These are phyloP conservation scores for Ophiocordyceps camponoti-floridani DNA, from an alignment of 2,329 filamentous ascomycete species.

Conservation along the genomic window DNA sequence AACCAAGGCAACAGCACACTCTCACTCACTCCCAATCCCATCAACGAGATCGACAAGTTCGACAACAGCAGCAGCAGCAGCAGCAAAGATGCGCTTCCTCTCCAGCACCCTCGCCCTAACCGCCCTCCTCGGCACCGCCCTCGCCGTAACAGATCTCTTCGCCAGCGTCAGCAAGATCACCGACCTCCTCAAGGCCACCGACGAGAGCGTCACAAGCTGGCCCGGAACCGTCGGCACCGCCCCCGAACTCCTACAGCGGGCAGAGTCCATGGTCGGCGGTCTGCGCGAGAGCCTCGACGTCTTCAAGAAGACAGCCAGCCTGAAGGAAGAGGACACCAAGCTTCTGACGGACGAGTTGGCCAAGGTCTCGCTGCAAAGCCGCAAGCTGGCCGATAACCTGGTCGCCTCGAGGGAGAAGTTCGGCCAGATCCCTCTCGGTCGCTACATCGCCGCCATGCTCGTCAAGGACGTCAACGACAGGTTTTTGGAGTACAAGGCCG, in stretches of 20 bases:
- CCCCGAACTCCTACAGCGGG: background rate
- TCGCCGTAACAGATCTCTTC: background rate
- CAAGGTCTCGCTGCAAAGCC: background rate
- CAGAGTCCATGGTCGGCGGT: background rate
- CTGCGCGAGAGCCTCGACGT: background rate
- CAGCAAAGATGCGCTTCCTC: background rate
- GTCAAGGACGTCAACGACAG: background rate
- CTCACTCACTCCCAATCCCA: too few relatives aligned
- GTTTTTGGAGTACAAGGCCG: background rate
- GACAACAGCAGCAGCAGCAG: too few relatives aligned
- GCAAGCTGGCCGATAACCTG: background rate
- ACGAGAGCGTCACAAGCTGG: background rate
- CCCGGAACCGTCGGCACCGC: background rate
- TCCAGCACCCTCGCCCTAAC: background rate
- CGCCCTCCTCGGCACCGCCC: background rate
- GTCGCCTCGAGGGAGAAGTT: background rate
- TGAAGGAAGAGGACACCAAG: background rate
- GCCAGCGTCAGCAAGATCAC: background rate
- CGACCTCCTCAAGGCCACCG: background rate
- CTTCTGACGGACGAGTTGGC: background rate
- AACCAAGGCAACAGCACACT: too few relatives aligned
- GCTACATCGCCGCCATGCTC: background rate
- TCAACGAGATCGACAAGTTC: too few relatives aligned
- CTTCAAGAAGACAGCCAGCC: background rate
- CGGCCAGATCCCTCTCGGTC: background rate